Conservation (phyloP, 371 early-diverging fungal species). For the Mortierella sp. region DNA sequence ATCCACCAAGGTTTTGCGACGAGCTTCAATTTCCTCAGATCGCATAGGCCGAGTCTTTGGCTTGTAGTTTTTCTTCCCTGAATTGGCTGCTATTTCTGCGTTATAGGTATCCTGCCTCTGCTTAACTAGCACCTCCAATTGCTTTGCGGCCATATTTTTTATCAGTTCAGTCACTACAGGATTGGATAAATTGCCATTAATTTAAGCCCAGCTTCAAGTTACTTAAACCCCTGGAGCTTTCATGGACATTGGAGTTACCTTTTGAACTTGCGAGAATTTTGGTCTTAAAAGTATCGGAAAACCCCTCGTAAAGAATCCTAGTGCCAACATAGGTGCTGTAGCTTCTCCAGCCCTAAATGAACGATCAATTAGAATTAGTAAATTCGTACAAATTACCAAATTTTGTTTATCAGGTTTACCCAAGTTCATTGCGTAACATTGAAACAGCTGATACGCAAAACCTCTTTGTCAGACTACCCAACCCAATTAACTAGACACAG, state of each 20-base stretch:
- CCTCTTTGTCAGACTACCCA: neutral
- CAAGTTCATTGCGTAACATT: neutral
- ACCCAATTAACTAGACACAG: neutral
- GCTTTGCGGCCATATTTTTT: constrained; percentile 61
- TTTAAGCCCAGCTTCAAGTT: too few relatives aligned
- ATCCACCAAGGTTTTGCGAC: constrained; percentile 59
- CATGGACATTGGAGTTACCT: constrained; percentile 58
- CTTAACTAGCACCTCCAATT: constrained; percentile 58
- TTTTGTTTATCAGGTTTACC: neutral
- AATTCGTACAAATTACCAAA: neutral
- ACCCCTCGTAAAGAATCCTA: constrained; percentile 78
- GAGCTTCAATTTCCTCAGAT: constrained; percentile 48
- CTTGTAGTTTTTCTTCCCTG: constrained; percentile 54
- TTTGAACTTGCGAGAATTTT: constrained; percentile 64
- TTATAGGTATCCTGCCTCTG: constrained; percentile 47
- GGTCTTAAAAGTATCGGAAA: constrained; percentile 70
- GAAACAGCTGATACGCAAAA: constrained; percentile 11
- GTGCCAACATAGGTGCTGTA: constrained; percentile 85
- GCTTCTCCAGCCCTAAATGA: constrained; percentile 80
- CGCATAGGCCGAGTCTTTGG: constrained; percentile 45
- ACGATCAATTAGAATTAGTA: neutral
- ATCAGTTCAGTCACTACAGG: constrained; percentile 62
- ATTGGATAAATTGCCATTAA: neutral
- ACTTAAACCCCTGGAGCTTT: too few relatives aligned
- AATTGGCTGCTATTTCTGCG: constrained; percentile 44